Evolutionary conservation across 208 protist species (phyloP), one percentile per base, ranked within the genome.

Genomic region (Leishmania martiniquensis): DNA sequence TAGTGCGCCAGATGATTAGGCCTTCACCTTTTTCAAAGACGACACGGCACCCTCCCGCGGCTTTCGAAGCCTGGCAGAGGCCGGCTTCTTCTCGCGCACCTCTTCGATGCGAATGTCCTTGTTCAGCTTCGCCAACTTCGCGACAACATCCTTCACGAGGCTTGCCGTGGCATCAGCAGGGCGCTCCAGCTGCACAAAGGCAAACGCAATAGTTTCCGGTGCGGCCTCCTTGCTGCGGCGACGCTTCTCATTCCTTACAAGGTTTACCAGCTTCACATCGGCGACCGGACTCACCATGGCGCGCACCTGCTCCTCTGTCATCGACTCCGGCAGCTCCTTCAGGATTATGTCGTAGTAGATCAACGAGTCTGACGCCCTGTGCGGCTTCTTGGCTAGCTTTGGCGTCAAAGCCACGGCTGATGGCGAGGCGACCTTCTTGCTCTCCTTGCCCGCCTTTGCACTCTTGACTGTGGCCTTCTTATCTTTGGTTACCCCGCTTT

Each of bases 291-390:
- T 79, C 60, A 95, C 80, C 47, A 89, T 75, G 22, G 87, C 86
- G 37, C 86, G 89, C 66, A 95, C 89, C 6, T 81, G 74, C 73
- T 87, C 81, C 79, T 95, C 88, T n/a, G 86, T 92, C 15, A 83
- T 78, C n/a, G 68, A 66, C 7, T 78, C 49, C 1, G 87, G 67
- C 10, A 95, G 87, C 34, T 89, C 89, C 85, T 95, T 95, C 42
- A 93, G 70, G 59, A 95, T 91, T 44, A 95, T 85, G 78, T 95
- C 89, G 75, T 93, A 95, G 81, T 88, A 95, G 25, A 95, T 80
- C 12, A 93, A 76, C 17, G 86, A 63, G 66, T 32, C 69, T 45
- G 75, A 73, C 37, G 65, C 20, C 32, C 65, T 54, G 32, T 32
- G 29, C n/a, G 52, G 12, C 47, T n/a, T 60, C 44, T 52, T 55